Evolutionary conservation across 352 stramenopile species (phyloP).

Genomic region (Aphanomyces stellatus): DNA sequence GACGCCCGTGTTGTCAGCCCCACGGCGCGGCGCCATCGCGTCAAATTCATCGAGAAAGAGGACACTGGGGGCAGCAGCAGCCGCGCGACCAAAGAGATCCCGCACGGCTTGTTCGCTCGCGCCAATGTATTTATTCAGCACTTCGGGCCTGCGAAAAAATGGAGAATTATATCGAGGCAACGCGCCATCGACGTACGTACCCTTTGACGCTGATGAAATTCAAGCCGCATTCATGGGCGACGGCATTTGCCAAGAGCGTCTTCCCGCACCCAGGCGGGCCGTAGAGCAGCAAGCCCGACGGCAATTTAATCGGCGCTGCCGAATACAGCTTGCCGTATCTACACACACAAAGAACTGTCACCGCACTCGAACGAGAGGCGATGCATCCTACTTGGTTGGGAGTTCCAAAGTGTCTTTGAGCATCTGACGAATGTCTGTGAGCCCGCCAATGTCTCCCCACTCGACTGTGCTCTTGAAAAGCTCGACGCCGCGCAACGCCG

Average conservation of each 20-base stretch:
- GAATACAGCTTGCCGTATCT: constrained; percentile 72
- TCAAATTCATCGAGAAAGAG: constrained; percentile 92
- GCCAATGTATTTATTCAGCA: constrained; percentile 88
- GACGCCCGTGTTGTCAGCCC: constrained; percentile 90
- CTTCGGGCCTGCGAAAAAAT: constrained; percentile 34
- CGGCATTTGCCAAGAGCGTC: constrained; percentile 76
- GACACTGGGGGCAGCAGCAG: constrained; percentile 63
- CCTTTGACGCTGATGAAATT: constrained; percentile 90
- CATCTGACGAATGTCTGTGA: constrained; percentile 66
- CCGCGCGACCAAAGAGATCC: constrained; percentile 74
- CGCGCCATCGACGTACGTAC: not conserved
- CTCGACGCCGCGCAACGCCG: constrained; percentile 66
- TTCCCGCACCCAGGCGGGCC: constrained; percentile 88
- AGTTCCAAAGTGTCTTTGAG: constrained; percentile 87
- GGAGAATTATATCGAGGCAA: too few relatives aligned
- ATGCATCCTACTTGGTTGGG: constrained; percentile 35
- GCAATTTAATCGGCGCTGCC: constrained; percentile 71
- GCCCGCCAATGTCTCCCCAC: constrained; percentile 82
- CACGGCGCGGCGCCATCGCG: constrained; percentile 89
- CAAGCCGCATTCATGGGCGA: constrained; percentile 79
- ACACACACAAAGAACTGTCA: constrained; percentile 8
- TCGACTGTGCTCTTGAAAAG: constrained; percentile 80
- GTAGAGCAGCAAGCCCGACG: constrained; percentile 82
- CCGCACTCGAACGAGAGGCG: not conserved
- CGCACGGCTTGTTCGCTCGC: constrained; percentile 85